These are phyloP conservation scores for Kernera saxatilis DNA, from an alignment of 345 rosid species.

Conservation along the genomic window DNA sequence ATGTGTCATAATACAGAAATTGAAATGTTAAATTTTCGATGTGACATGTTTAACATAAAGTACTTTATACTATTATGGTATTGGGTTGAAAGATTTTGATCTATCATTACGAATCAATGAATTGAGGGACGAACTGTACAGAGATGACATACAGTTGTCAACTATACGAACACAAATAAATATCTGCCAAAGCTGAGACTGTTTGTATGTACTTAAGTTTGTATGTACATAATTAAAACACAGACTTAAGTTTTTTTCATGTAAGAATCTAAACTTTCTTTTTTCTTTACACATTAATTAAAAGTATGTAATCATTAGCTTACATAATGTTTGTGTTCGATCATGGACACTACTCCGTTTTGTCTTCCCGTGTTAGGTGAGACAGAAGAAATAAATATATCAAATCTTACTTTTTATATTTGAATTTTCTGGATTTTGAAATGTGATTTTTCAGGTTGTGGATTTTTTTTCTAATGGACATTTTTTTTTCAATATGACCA, in stretches of 20 bases:
- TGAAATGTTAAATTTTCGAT: not conserved
- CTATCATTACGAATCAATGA: not conserved
- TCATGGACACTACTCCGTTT: constrained; percentile 22
- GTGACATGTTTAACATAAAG: not conserved
- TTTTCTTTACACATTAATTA: not conserved
- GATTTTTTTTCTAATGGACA: not conserved
- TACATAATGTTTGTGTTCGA: constrained; percentile 2
- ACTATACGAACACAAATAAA: not conserved
- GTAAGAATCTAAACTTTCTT: not conserved
- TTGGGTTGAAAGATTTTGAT: not conserved
- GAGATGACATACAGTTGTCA: constrained; percentile 9
- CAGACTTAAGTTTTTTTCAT: not conserved
- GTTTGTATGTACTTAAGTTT: not conserved
- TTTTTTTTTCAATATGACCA: too few relatives aligned
- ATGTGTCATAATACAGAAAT: too few relatives aligned
- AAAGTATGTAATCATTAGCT: constrained; percentile 1
- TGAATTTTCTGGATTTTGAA: constrained; percentile 1
- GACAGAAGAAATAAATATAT: not conserved
- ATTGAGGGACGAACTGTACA: not conserved
- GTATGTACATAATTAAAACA: not conserved
- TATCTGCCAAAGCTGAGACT: not conserved
- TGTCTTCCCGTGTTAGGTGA: constrained; percentile 30
- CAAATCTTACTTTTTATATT: not conserved
- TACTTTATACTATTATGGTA: not conserved
- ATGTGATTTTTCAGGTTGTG: not conserved